phyloP scores from a whole-genome alignment of 2,329 filamentous ascomycete genomes.

The Raffaelea albimanens region DNA sequence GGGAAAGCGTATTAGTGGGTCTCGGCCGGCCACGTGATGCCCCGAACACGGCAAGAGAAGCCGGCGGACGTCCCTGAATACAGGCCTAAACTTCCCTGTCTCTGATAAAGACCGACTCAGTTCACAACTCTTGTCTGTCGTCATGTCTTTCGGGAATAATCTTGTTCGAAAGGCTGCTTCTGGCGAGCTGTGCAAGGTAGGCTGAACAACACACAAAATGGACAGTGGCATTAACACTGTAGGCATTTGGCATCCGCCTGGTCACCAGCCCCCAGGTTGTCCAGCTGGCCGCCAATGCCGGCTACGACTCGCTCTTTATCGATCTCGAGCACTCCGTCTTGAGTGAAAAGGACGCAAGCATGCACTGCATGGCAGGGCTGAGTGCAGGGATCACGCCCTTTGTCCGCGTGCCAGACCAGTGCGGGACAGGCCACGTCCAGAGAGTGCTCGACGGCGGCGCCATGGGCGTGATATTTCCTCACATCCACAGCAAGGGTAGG shows the following conservation, averaged over 20 bases:
- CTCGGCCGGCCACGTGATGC: too few species aligned
- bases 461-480: constrained; percentile 22
- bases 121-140: too few species aligned
- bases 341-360: constrained; percentile 20
- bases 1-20: too few species aligned
- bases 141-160: background rate
- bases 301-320: constrained; percentile 27
- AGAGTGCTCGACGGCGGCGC: constrained; percentile 22
- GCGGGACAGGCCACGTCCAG: constrained; percentile 23
- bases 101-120: too few species aligned
- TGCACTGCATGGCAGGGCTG: constrained; percentile 19
- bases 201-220: background rate
- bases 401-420: constrained; percentile 23
- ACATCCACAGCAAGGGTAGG: constrained; percentile 12
- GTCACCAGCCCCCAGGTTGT: constrained; percentile 19
- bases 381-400: constrained; percentile 20
- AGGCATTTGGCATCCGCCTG: constrained; percentile 21
- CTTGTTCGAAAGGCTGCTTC: background rate
- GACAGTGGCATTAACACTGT: background rate
- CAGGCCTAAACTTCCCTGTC: too few species aligned
- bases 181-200: background rate
- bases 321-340: constrained; percentile 27
- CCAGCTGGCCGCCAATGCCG: constrained; percentile 22
- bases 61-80: too few species aligned
- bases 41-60: too few species aligned